Evolutionary conservation across 768 basidiomycete species (phyloP).

Genomic region (Phanerochaete carnosa): DNA sequence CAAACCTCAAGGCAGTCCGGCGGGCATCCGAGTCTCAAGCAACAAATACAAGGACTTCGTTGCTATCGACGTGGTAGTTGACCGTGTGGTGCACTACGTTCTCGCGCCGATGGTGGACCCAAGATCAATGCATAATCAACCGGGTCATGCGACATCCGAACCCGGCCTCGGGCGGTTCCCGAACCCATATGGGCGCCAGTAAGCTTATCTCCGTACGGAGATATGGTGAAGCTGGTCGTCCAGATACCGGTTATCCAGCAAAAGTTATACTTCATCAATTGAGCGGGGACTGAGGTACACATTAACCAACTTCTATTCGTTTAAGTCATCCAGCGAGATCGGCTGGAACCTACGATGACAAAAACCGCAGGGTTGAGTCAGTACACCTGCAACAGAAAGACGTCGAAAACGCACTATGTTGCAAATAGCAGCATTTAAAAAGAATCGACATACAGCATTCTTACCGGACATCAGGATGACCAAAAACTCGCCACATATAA

Average conservation of each 20-base stretch:
- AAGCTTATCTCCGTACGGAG: no score
- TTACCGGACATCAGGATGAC: not conserved
- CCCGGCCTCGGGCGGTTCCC: not conserved
- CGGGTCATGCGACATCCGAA: not conserved
- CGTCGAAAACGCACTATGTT: not conserved
- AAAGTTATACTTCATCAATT: not conserved
- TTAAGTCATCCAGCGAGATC: not conserved
- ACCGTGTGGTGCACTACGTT: not conserved
- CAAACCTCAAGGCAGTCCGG: not conserved
- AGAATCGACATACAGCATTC: not conserved
- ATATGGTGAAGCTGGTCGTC: not conserved
- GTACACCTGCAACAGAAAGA: no score
- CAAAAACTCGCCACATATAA: conserved; percentile 40
- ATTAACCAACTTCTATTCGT: not conserved
- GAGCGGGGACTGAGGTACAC: no score
- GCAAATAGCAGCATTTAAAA: not conserved
- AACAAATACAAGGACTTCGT: not conserved
- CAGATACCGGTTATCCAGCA: not conserved
- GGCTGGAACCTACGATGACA: no score
- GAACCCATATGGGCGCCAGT: not conserved
- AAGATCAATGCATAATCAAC: not conserved
- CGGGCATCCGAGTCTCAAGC: not conserved
- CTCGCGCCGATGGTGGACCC: not conserved
- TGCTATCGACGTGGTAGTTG: not conserved
- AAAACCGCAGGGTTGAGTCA: no score